These are phyloP conservation scores for Plasmodium blacklocki DNA, from an alignment of 169 alveolate species.

Conservation along the genomic window DNA sequence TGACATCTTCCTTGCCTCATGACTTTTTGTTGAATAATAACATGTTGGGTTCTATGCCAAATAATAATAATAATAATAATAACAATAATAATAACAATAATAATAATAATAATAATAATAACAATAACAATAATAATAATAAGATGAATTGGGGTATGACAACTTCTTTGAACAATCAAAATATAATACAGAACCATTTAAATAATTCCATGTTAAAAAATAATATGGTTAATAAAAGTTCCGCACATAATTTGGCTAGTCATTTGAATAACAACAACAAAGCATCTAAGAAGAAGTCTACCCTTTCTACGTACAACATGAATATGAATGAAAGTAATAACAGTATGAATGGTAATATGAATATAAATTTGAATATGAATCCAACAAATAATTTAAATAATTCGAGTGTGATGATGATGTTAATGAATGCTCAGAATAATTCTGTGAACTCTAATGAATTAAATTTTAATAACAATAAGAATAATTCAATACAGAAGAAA, in stretches of 20 bases:
- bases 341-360: background rate
- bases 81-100: background rate
- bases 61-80: constrained; percentile 2
- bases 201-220: too few species aligned
- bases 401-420: background rate
- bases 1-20: background rate
- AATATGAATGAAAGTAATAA: background rate
- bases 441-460: background rate
- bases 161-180: too few species aligned
- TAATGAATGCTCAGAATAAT: too few species aligned
- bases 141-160: background rate
- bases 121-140: constrained; percentile 4
- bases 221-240: too few species aligned
- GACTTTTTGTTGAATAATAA: constrained; percentile 15
- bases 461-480: background rate
- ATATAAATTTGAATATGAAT: background rate
- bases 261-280: too few species aligned
- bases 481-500: constrained; percentile 9
- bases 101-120: constrained; percentile 2
- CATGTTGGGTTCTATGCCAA: background rate
- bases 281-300: too few species aligned
- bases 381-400: background rate
- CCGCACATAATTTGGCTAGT: too few species aligned
- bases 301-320: too few species aligned
- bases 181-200: too few species aligned